Base-by-base conservation (phyloP, 2,329 filamentous ascomycete species). In the Aureobasidium melanogenum region DNA sequence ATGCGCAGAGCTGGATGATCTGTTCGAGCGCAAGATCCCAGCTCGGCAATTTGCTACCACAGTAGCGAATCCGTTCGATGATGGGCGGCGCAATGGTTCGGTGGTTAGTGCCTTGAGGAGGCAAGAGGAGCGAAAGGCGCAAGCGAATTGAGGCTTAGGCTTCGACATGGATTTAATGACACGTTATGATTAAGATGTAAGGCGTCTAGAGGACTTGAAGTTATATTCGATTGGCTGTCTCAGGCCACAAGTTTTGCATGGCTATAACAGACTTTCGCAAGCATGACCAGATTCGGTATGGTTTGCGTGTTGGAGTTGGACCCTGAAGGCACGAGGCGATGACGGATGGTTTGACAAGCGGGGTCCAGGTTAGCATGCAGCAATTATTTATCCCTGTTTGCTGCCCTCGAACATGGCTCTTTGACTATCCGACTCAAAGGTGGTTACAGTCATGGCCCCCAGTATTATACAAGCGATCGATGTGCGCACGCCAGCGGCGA, bases 1-100 rank as follows among this genome's bases (percentile, higher is more conserved):
- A 0, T 79, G 81, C 56, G 80, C 77, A 39, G 82, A 85, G 70
- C 74, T 85, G 1, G 82, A 84, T 56, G 70, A 79, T 12, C 69
- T 85, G 63, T 85, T 85, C 66, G 78, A 82, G 64, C 69, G 73
- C 26, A 66, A 69, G 10, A 68, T 78, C 10, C 68, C 74, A 24
- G 76, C 79, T 1, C 71, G 77, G 63, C 75, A 76, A 62, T 80
- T 71, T 62, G 64, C 63, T 50, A 55, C 22, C 9, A 67, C 67
- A 5, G 55, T 60, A 4, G 66, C 65, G 17, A 63, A 66, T 55
- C 59, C 63, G 3, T 68, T 68, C 39, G 59, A 43, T 9, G 43
- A 41, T 43, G 56, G 56, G 12, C 55, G 43, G 43, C 30, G 55
- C 19, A 28, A 44, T 57, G 54, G 41, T 0, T 57, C 54, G 5